Base-by-base conservation (phyloP, 345 rosid species). In the Lepidium aucheri region DNA sequence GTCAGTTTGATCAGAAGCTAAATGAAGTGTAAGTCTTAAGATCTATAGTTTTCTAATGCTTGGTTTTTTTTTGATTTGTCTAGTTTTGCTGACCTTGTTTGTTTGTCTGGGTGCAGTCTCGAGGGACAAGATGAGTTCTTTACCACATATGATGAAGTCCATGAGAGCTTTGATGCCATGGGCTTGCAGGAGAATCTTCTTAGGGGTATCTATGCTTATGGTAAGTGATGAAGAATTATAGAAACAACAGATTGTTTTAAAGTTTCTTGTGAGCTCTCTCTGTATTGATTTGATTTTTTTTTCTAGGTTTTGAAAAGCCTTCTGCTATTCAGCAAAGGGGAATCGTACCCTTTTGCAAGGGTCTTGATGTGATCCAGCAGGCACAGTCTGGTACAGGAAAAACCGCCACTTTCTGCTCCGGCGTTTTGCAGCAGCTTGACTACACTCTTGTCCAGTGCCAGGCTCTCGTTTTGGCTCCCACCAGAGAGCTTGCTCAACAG, bases 291-390 rank as follows among this genome's bases (percentile, higher is more conserved):
- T 58, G n/a, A 18, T 20, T 38, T 32, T 24, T 22, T 8, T 4
- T 46, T 64, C 6, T 49, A 84, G 89, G 89, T 64, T 84, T 92
- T 77, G 98, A 92, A 86, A 92, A 92, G 83, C 93, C 96, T 9
- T 92, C 97, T 81, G 98, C 98, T 4, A 92, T 92, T 68, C 98
- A 92, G 65, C 98, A 89, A 60, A 89, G 93, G 62, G 97, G 98
- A 58, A 89, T 92, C 41, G 87, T 92, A 41, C 98, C 98, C 1
- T 91, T 91, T 76, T 83, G 89, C 78, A 89, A 85, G 76, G 96
- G 96, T 46, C 92, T 89, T 33, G 98, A 89, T 76, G 98, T 89
- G 39, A 91, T 91, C 77, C 96, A 91, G 71, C 98, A 91, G 73
- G 96, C 98, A 12, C 96, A 89, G 38, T 92, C 98, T 34, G 96